Evolutionary conservation across 1,139 yeast species (phyloP), one percentile per base, ranked within the genome.

Genomic region (Candida buenavistaensis): DNA sequence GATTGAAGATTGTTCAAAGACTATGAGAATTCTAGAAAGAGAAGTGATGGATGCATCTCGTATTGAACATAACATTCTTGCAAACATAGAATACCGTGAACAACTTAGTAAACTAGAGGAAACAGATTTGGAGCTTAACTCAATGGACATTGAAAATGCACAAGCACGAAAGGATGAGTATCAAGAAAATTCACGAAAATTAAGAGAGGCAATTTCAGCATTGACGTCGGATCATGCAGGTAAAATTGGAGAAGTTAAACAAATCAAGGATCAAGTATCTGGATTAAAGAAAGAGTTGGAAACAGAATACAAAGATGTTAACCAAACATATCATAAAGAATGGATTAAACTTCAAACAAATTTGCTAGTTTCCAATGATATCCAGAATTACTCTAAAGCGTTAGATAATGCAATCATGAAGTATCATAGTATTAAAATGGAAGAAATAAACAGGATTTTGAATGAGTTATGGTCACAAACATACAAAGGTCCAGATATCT

Each of bases 381-480:
- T 94, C 33, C 82, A 74, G 14, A 83, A 85, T 1, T 89, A 89
- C 52, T 77, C 89, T 9, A 86, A 81, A 48, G 96, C 96, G 0
- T 68, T 94, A 33, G 98, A 94, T 51, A 79, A 79, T 47, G 96
- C 97, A 0, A 90, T 94, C 33, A 90, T 94, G 96, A 82, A 82
- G 50, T 92, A 80, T 53, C 99, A 94, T 55, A 75, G 88, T 39
- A 66, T 84, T 41, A 94, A 94, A 55, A 94, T 94, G 98, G 80
- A 80, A 46, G 96, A 90, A 50, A 89, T 92, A 50, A 94, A 94
- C 57, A 70, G 85, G 41, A 85, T 88, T 20, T 69, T 94, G 33
- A 92, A 86, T 50, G 97, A 89, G 50, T 62, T 92, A 28, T 94
- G 99, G 99, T 85, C 88, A 41, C 80, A 79, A 37, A 92, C 99